Conservation (phyloP, 2,329 filamentous ascomycete species). For the Pseudophaeomoniella oleicola region DNA sequence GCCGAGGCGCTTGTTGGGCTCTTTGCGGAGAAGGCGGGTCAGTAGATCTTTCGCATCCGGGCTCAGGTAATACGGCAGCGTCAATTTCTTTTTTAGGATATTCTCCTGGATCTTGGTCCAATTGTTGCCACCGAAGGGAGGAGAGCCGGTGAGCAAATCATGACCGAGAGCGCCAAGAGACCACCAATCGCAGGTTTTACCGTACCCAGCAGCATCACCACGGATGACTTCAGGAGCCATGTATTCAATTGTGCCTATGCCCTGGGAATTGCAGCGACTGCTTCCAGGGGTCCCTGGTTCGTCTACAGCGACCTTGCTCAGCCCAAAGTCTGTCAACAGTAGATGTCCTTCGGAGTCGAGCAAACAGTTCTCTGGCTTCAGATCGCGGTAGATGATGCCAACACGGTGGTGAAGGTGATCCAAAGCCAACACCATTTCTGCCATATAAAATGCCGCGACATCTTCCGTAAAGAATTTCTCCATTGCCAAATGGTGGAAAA, state of each 20-base stretch:
- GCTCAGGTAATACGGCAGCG: conserved; percentile 77
- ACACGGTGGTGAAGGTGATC: conserved; percentile 85
- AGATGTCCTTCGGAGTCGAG: conserved; percentile 84
- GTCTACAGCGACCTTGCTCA: conserved; percentile 84
- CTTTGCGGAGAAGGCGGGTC: conserved; percentile 77
- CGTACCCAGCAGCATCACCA: conserved; percentile 59
- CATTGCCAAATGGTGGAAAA: conserved; percentile 86
- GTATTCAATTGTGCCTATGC: conserved; percentile 86
- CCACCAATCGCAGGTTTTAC: conserved; percentile 97
- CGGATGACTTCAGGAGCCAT: conserved; percentile 95
- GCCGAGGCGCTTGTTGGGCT: conserved; percentile 79
- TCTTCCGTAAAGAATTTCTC: conserved; percentile 92
- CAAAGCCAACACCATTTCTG: conserved; percentile 87
- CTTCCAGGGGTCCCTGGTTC: conserved; percentile 38
- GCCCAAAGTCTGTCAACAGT: conserved; percentile 87
- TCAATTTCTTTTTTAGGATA: conserved; percentile 83
- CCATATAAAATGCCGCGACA: conserved; percentile 93
- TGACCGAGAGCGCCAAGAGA: conserved; percentile 85
- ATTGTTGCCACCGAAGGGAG: conserved; percentile 82
- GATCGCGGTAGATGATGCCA: conserved; percentile 88
- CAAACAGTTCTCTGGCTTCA: conserved; percentile 96
- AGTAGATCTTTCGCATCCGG: conserved; percentile 89
- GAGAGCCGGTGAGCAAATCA: conserved; percentile 82
- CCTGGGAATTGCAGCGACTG: conserved; percentile 65
- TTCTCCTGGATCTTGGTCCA: conserved; percentile 91